Evolutionary conservation across 176 grass and related monocot species (phyloP), one percentile per base, ranked within the genome.

Genomic region (Poa annua): DNA sequence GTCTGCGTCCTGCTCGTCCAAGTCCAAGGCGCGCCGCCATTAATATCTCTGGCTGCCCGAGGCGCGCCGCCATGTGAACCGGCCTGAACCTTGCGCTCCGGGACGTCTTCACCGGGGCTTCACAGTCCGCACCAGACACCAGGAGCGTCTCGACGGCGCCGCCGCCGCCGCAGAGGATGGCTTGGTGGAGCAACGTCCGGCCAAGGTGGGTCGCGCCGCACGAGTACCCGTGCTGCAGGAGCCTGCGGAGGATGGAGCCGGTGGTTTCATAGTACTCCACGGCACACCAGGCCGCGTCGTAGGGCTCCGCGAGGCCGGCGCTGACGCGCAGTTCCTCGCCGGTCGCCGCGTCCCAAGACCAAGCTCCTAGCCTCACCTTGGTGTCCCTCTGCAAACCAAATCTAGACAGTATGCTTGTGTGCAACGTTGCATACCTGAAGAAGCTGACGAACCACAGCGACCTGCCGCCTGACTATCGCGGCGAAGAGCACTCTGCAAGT

Each of bases 271-370:
- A 99, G 81, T 93, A 99, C 74, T 99, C 93, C 42, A 99, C 93
- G 8, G 96, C 96, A 80, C 96, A 99, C 91, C 96, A 99, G 24
- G 88, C 77, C 2, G 85, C 85, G 34, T 90, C 85, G 65, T 99
- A 99, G 8, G 96, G 85, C 61, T 99, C 96, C 0, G 92, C 87
- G 4, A 99, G 96, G 3, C 96, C 96, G 2, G 93, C 96, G 41
- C 96, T 93, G 4, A 96, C 96, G 53, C 96, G 96, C 39, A 96
- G 75, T 81, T 99, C 93, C 69, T 99, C 96, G 33, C 89, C 96
- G 24, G 93, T 99, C 36, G 78, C 64, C 21, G 74, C 65, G 85
- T 96, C 96, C 96, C 96, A 99, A 15, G 96, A 96, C 96, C 96
- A 99, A 0, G 96, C 96, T 0, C 96, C 96, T 0, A 99, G 76